Percentiles rank a stretch among this genome's conserved stretches.
These are phyloP conservation scores for Penicillium malachiteum DNA, from an alignment of 495 filamentous ascomycete genomes.

Conservation along the genomic window DNA sequence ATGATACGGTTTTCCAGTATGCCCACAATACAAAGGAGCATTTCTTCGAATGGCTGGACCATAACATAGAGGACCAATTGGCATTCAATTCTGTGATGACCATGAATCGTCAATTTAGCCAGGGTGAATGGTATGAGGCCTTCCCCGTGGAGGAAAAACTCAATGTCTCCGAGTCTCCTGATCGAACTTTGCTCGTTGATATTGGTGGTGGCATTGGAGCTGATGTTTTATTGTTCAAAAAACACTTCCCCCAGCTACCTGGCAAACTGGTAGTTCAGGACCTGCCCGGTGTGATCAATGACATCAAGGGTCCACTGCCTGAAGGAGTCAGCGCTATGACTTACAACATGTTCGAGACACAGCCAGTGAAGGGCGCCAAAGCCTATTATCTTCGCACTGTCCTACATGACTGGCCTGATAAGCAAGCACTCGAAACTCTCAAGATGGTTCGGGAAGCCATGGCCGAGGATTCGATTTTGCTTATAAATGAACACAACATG, in stretches of 20 bases:
- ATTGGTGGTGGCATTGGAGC: conserved; percentile 49
- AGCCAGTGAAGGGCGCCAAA: conserved; percentile 40
- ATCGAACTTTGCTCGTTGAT: conserved; percentile 49
- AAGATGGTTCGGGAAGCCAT: conserved; percentile 40
- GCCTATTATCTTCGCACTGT: conserved; percentile 35
- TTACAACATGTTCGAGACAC: conserved; percentile 49
- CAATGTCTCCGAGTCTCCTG: not conserved
- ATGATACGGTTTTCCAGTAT: conserved; percentile 28
- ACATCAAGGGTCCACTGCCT: conserved; percentile 26
- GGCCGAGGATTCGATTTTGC: conserved; percentile 34
- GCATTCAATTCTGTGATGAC: conserved; percentile 29
- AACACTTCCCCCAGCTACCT: conserved; percentile 29
- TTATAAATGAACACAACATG: conserved; percentile 43
- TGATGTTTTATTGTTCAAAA: conserved; percentile 39
- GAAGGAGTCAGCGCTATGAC: conserved; percentile 26
- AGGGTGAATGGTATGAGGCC: conserved; percentile 16
- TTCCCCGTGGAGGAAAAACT: conserved; percentile 25
- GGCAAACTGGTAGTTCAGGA: conserved; percentile 52
- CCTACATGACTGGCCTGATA: conserved; percentile 50
- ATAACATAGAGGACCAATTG: conserved; percentile 10
- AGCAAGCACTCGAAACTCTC: conserved; percentile 38
- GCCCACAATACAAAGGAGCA: conserved; percentile 26
- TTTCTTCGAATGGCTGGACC: conserved; percentile 28
- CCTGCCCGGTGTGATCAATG: conserved; percentile 37
- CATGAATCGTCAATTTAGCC: conserved; percentile 2